Conservation (phyloP, 768 basidiomycete species). For the Suillus clintonianus region DNA sequence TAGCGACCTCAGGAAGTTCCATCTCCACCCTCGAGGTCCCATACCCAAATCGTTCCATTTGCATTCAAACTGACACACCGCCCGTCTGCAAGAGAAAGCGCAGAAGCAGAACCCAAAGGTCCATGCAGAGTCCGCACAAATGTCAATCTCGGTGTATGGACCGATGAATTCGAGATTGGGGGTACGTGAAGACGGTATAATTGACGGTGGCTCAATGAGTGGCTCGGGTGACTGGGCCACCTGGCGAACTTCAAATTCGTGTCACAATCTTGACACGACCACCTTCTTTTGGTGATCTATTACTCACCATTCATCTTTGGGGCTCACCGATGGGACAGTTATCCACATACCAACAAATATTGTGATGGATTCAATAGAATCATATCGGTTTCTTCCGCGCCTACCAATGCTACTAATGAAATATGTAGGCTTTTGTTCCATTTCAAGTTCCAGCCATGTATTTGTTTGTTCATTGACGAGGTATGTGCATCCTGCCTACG, state of each 20-base stretch:
- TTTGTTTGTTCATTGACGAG: neutral
- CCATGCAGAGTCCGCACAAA: conserved; percentile 76
- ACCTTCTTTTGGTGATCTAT: neutral
- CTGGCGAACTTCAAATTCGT: neutral
- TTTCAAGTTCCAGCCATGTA: neutral
- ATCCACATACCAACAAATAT: too few relatives aligned
- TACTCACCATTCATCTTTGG: neutral
- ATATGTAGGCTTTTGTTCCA: neutral
- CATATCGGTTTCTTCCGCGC: neutral
- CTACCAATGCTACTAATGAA: neutral
- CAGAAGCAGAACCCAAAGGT: conserved; percentile 63
- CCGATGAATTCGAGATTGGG: conserved; percentile 45
- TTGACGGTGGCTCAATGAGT: conserved; percentile 60
- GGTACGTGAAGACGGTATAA: conserved; percentile 75
- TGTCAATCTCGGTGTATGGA: conserved; percentile 60
- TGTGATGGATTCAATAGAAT: neutral
- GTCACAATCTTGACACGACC: neutral
- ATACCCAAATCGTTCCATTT: conserved; percentile 81
- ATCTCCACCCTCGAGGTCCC: conserved; percentile 72
- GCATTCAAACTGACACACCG: conserved; percentile 75
- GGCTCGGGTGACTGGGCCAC: conserved; percentile 28
- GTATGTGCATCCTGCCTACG: neutral
- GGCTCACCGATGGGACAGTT: neutral
- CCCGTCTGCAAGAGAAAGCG: conserved; percentile 77
- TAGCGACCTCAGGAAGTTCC: conserved; percentile 38